A percentile compares a stretch with the other conserved stretches of the same genome.
Evolutionary conservation across 2,329 filamentous ascomycete species (phyloP).

Genomic region (Sarocladiaceae sp.): DNA sequence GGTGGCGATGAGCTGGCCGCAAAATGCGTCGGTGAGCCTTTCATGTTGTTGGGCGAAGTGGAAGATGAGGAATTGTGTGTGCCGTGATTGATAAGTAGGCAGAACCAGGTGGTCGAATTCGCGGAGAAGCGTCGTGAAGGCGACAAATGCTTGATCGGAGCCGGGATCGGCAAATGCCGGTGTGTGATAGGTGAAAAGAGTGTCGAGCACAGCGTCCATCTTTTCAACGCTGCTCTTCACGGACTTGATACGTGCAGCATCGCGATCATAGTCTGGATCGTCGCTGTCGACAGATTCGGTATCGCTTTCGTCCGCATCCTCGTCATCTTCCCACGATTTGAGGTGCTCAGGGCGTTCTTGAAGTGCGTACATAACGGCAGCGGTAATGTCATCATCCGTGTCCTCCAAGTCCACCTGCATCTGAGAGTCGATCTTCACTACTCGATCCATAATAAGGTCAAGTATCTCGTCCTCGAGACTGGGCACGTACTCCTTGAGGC

Average conservation of each 20-base stretch:
- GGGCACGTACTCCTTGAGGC: slow-evolving; percentile 69
- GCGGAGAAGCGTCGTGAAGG: slow-evolving; percentile 71
- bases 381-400: slow-evolving; percentile 79
- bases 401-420: slow-evolving; percentile 93
- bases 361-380: slow-evolving; percentile 57
- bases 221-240: slow-evolving; percentile 82
- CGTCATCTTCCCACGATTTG: slow-evolving; percentile 43
- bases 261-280: slow-evolving; percentile 59
- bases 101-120: slow-evolving; percentile 87
- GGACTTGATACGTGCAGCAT: slow-evolving; percentile 57
- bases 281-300: slow-evolving; percentile 66
- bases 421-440: slow-evolving; percentile 92
- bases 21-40: slow-evolving; percentile 73
- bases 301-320: slow-evolving; percentile 59
- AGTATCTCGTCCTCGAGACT: slow-evolving; percentile 75
- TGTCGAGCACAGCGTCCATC: slow-evolving; percentile 83
- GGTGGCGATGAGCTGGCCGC: slow-evolving; percentile 57
- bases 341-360: slow-evolving; percentile 17
- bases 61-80: slow-evolving; percentile 93
- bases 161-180: slow-evolving; percentile 64
- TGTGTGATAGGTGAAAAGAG: slow-evolving; percentile 78
- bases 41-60: slow-evolving; percentile 85
- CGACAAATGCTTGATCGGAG: slow-evolving; percentile 61
- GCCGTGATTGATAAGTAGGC: slow-evolving; percentile 83
- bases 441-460: slow-evolving; percentile 73